Conservation (phyloP, 1,284 basidiomycete genomes). For the Heterobasidion occidentale region DNA sequence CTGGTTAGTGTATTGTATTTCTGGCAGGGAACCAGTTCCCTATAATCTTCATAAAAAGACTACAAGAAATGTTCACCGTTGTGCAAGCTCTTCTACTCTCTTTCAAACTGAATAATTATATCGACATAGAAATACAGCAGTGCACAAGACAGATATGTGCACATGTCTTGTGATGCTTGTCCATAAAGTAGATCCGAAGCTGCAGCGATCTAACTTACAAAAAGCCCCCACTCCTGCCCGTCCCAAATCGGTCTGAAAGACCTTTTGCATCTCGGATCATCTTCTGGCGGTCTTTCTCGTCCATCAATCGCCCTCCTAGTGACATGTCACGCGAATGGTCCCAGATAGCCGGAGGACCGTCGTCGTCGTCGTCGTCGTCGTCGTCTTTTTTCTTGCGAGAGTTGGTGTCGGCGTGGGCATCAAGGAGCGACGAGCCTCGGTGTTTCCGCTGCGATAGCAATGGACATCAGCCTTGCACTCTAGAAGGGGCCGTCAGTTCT, state of each 20-base stretch:
- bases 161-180: too few relatives aligned
- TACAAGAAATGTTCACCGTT: too few relatives aligned
- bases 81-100: too few relatives aligned
- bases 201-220: slow-evolving; percentile 18
- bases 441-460: slow-evolving; percentile 40
- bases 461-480: background rate
- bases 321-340: slow-evolving; percentile 85
- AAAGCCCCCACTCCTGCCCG: slow-evolving; percentile 59
- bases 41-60: too few relatives aligned
- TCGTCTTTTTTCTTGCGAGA: slow-evolving; percentile 26
- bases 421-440: slow-evolving; percentile 63
- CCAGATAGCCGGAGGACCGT: slow-evolving; percentile 68
- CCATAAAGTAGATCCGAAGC: too few relatives aligned
- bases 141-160: too few relatives aligned
- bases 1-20: too few relatives aligned
- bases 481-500: slow-evolving; percentile 16
- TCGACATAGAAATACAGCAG: too few relatives aligned
- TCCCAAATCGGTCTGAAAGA: slow-evolving; percentile 75
- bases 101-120: too few relatives aligned
- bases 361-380: slow-evolving; percentile 37
- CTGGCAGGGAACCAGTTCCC: too few relatives aligned
- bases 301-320: slow-evolving; percentile 77
- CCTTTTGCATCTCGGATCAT: slow-evolving; percentile 74
- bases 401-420: slow-evolving; percentile 40
- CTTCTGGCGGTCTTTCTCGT: slow-evolving; percentile 69